Percentiles rank a stretch among this genome's conserved stretches.
Evolutionary conservation across 2,329 filamentous ascomycete species (phyloP).

Genomic region (Fulvia fulva): DNA sequence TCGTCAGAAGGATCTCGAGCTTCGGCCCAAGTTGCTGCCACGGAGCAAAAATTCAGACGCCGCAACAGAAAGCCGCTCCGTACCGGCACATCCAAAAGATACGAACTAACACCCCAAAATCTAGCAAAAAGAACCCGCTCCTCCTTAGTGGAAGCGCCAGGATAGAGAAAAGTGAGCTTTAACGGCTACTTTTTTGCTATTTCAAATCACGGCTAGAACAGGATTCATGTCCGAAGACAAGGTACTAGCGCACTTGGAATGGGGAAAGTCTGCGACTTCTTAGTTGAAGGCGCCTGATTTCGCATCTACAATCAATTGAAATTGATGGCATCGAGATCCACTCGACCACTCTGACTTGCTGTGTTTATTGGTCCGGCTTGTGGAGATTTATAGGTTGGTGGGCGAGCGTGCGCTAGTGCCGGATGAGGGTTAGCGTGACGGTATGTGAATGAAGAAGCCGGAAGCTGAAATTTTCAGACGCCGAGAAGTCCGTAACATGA

Average conservation of each 20-base stretch:
- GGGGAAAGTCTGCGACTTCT: background rate
- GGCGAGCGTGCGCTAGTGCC: background rate
- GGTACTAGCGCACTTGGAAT: background rate
- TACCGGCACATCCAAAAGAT: too few species aligned
- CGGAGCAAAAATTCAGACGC: too few species aligned
- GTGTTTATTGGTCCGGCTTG: background rate
- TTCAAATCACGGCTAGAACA: background rate
- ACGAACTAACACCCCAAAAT: too few species aligned
- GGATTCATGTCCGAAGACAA: background rate
- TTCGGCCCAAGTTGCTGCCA: too few species aligned
- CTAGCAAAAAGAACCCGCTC: background rate
- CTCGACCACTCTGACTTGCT: background rate
- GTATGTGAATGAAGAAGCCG: too few species aligned
- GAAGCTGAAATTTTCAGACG: too few species aligned
- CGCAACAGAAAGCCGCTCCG: too few species aligned
- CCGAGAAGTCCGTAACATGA: too few species aligned
- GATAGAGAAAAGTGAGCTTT: background rate
- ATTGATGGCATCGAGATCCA: background rate
- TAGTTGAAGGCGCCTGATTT: background rate
- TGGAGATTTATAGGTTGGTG: background rate
- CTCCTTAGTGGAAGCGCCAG: background rate
- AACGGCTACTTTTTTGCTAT: background rate
- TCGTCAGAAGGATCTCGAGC: too few species aligned
- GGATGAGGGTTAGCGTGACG: too few species aligned
- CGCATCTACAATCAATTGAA: background rate